These are phyloP conservation scores for Fusarium nygamai DNA, from an alignment of 2,329 filamentous ascomycete species.

Conservation along the genomic window DNA sequence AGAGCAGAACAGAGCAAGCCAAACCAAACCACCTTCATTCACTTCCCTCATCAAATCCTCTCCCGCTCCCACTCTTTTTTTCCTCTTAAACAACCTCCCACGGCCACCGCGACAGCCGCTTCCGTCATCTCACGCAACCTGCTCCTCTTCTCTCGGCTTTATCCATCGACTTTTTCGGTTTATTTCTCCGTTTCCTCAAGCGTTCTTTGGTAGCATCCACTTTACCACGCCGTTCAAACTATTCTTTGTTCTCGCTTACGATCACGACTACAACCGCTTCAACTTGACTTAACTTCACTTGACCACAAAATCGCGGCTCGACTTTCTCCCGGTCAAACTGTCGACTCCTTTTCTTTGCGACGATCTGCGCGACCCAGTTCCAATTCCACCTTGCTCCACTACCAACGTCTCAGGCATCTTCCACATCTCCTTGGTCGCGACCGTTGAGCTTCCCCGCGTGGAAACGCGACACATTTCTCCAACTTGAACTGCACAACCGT, in stretches of 20 bases:
- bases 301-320: conserved; percentile 16
- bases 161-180: conserved; percentile 16
- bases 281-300: not conserved
- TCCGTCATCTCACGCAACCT: conserved; percentile 29
- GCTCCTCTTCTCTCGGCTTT: conserved; percentile 17
- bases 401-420: conserved; percentile 7
- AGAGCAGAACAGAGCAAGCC: conserved; percentile 11
- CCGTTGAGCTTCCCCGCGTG: conserved; percentile 29
- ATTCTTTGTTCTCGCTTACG: conserved; percentile 37
- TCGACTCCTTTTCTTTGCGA: conserved; percentile 6
- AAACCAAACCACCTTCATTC: conserved; percentile 25
- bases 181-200: conserved; percentile 4
- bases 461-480: conserved; percentile 35
- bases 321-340: not conserved
- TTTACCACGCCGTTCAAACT: conserved; percentile 20
- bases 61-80: conserved; percentile 29
- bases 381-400: conserved; percentile 12
- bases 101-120: conserved; percentile 31
- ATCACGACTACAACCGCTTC: conserved; percentile 9
- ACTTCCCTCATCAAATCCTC: conserved; percentile 30
- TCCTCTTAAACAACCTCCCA: conserved; percentile 5
- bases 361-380: conserved; percentile 15
- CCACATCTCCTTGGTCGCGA: conserved; percentile 24
- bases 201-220: conserved; percentile 19
- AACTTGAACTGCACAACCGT: conserved; percentile 20